Base-by-base conservation (phyloP, 345 rosid species). In the Lepidium aucheri region DNA sequence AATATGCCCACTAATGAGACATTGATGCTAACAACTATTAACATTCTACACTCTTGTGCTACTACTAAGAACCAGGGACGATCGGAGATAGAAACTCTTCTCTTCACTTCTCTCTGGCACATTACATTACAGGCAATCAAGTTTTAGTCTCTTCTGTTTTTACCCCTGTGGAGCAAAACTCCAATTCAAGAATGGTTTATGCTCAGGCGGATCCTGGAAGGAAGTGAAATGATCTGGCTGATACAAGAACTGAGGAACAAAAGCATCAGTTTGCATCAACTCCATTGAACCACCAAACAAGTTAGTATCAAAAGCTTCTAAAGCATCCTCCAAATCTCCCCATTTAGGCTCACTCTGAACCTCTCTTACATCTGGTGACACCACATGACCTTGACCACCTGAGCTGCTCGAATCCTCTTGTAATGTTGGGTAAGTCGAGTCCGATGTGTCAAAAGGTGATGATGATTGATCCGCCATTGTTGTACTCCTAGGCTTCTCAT, bases 301-400 rank as follows among this genome's bases (percentile, higher is more conserved):
- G 45, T 69, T 76, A 61, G 63, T 30, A 56, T 81, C 83, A 54
- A 78, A 74, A 53, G 78, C 52, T 60, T 85, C 81, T 6, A 79
- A 71, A 11, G 63, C 78, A 40, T 52, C 67, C 5, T 66, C 79
- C 0, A 66, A 22, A 32, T 69, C 78, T 8, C 69, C 68, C 91
- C 89, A 81, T 35, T 72, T 81, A 14, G 81, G 78, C 50, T 80
- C 70, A 7, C 96, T 89, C 69, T 85, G 85, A 30, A 85, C 96
- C 78, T 86, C 94, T 60, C 67, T 47, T 39, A 69, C 59, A 41
- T 83, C 93, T 0, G 91, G 91, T 2, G 96, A 85, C 4, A 84
- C 66, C 24, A 77, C 89, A 11, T 78, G 89, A 79, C 88, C 94
- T 6, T 81, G 86, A 79, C 91, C 96, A 75, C 91, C 96, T 9